A percentile compares a stretch with the other conserved stretches of the same genome.
Evolutionary conservation across 176 grass and related monocot genomes (phyloP).

Genomic region (Chloris gayana): DNA sequence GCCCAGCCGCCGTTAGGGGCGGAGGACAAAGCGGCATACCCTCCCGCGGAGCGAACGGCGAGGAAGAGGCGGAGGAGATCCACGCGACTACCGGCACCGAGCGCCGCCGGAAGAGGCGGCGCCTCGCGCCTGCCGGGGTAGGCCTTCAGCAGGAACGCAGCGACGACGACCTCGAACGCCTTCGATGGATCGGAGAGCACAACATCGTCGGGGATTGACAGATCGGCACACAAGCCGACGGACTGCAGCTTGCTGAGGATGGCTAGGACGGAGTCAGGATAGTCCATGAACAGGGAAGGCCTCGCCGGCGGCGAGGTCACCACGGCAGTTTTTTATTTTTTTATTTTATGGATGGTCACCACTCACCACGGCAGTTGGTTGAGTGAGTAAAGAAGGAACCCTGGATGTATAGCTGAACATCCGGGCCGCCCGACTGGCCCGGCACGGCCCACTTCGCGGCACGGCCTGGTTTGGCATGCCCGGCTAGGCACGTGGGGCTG

Average conservation of each 20-base stretch:
- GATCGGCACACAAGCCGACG: conserved; percentile 54
- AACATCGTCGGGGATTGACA: conserved; percentile 29
- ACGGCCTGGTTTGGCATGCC: too few relatives aligned
- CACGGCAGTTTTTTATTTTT: neutral
- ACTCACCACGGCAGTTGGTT: neutral
- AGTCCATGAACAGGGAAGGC: conserved; percentile 30
- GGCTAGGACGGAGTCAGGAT: conserved; percentile 24
- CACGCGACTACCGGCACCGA: conserved; percentile 39
- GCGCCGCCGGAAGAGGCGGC: conserved; percentile 43
- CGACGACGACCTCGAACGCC: conserved; percentile 57
- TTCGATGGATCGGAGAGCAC: conserved; percentile 38
- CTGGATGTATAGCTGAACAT: too few relatives aligned
- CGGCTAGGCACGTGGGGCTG: too few relatives aligned
- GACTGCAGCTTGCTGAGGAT: conserved; percentile 61
- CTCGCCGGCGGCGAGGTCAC: conserved; percentile 42
- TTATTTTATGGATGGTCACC: neutral
- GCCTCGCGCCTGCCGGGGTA: conserved; percentile 37
- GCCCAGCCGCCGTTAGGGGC: conserved; percentile 29
- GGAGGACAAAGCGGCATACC: conserved; percentile 33
- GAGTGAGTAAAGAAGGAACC: neutral
- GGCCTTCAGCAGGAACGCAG: conserved; percentile 51
- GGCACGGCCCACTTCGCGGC: too few relatives aligned
- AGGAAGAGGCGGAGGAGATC: conserved; percentile 58
- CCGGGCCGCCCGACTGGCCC: too few relatives aligned
- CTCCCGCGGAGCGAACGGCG: conserved; percentile 42